These are phyloP conservation scores for Fusarium illudens DNA, from an alignment of 2,329 filamentous ascomycete genomes.

Conservation along the genomic window DNA sequence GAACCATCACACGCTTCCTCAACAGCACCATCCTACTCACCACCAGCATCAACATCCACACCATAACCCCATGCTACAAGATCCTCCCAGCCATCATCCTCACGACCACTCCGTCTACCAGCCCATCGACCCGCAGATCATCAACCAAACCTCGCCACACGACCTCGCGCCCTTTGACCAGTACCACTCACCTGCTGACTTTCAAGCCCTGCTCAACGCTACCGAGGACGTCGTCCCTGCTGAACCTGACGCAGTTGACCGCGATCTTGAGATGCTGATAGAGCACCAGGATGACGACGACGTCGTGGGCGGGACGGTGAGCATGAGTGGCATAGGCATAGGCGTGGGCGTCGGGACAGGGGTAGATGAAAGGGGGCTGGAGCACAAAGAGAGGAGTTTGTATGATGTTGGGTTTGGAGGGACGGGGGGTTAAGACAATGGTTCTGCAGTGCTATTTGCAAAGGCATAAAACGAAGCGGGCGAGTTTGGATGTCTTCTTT, in stretches of 20 bases:
- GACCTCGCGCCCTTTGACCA: conserved; percentile 52
- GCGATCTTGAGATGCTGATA: conserved; percentile 62
- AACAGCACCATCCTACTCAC: conserved; percentile 6
- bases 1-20: conserved; percentile 20
- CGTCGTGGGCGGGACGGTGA: conserved; percentile 21
- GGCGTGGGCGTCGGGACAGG: conserved; percentile 14
- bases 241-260: conserved; percentile 53
- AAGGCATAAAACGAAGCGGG: conserved; percentile 27
- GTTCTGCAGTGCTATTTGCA: not conserved
- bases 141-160: conserved; percentile 47
- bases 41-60: conserved; percentile 31
- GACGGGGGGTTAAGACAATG: conserved; percentile 12
- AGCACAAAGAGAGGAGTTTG: conserved; percentile 37
- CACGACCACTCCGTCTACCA: conserved; percentile 52
- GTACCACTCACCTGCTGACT: conserved; percentile 56
- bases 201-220: conserved; percentile 63
- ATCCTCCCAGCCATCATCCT: conserved; percentile 42
- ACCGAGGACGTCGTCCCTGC: conserved; percentile 51
- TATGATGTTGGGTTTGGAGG: conserved; percentile 45
- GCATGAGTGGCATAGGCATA: conserved; percentile 36
- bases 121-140: conserved; percentile 69
- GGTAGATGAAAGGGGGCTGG: conserved; percentile 23
- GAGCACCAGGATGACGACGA: conserved; percentile 55
- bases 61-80: conserved; percentile 45
- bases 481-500: conserved; percentile 17